Conservation (phyloP, 306 rosid species). For the Carpinus viminea region DNA sequence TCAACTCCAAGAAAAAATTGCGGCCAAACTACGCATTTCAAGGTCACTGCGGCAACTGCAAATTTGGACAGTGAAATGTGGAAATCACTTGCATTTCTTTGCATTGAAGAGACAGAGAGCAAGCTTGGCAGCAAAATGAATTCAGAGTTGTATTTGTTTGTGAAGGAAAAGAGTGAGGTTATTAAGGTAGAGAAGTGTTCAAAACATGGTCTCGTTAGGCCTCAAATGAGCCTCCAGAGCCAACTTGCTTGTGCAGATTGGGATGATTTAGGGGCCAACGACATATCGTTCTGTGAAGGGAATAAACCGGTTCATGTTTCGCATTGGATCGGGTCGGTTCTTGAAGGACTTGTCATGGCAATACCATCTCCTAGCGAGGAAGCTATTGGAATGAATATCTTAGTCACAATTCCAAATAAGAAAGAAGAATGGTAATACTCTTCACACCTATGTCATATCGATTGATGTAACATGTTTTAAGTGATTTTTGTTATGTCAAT, state of each 20-base stretch:
- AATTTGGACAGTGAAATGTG: neutral
- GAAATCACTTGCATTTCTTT: constrained; percentile 36
- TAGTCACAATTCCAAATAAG: neutral
- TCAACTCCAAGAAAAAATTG: constrained; percentile 26
- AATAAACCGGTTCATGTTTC: neutral
- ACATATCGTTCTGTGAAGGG: neutral
- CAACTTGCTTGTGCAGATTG: neutral
- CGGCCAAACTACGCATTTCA: constrained; percentile 37
- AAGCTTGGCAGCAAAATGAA: constrained; percentile 29
- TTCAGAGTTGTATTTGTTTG: constrained; percentile 22
- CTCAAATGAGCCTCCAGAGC: neutral
- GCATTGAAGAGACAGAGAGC: constrained; percentile 45
- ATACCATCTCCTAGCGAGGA: neutral
- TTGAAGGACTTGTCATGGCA: neutral
- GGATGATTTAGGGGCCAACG: neutral
- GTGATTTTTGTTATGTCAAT: too few species aligned
- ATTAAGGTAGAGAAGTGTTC: constrained; percentile 32
- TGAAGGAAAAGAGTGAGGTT: constrained; percentile 24
- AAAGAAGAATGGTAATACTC: too few species aligned
- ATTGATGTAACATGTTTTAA: too few species aligned
- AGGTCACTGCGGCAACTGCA: constrained; percentile 9
- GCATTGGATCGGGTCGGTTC: neutral
- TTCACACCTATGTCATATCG: too few species aligned
- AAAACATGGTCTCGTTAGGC: neutral
- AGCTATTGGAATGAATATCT: neutral